These are phyloP conservation scores for Claviceps monticola DNA, from an alignment of 2,329 filamentous ascomycete species.

Conservation along the genomic window DNA sequence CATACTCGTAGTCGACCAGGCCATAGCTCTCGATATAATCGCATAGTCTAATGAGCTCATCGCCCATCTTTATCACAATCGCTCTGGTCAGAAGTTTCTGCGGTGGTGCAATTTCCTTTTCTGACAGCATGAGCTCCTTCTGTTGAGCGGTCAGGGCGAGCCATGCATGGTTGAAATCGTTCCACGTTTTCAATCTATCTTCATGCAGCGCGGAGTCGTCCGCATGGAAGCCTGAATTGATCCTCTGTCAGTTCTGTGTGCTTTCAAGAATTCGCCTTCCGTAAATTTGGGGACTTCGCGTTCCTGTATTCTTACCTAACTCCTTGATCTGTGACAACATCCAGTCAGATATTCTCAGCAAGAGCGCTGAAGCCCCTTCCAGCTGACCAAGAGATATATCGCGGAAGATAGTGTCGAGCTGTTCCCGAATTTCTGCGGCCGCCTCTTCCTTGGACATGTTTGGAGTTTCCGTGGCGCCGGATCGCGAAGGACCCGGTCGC, in stretches of 20 bases:
- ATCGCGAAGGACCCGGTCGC: constrained; percentile 2
- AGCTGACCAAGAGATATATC: constrained; percentile 45
- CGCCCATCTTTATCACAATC: constrained; percentile 63
- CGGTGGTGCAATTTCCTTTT: constrained; percentile 39
- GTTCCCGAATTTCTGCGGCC: constrained; percentile 51
- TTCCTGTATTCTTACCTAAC: constrained; percentile 31
- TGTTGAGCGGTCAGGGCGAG: constrained; percentile 71
- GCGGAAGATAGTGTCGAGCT: constrained; percentile 55
- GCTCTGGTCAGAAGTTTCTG: constrained; percentile 55
- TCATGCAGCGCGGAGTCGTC: constrained; percentile 66
- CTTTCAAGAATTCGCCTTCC: not conserved
- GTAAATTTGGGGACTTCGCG: too few relatives aligned
- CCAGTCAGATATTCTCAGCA: constrained; percentile 41
- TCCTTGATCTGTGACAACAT: constrained; percentile 40
- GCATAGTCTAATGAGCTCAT: constrained; percentile 68
- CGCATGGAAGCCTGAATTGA: constrained; percentile 53
- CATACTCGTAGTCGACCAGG: constrained; percentile 95
- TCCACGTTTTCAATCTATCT: constrained; percentile 76
- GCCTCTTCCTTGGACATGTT: constrained; percentile 41
- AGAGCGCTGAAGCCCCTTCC: constrained; percentile 35
- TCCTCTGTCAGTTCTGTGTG: not conserved
- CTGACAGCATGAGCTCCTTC: constrained; percentile 55
- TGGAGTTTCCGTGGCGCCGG: constrained; percentile 34
- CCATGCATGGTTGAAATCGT: constrained; percentile 91
- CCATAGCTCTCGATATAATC: constrained; percentile 81